phyloP scores from a whole-genome alignment of 345 rosid genomes.

The Anacardium occidentale region DNA sequence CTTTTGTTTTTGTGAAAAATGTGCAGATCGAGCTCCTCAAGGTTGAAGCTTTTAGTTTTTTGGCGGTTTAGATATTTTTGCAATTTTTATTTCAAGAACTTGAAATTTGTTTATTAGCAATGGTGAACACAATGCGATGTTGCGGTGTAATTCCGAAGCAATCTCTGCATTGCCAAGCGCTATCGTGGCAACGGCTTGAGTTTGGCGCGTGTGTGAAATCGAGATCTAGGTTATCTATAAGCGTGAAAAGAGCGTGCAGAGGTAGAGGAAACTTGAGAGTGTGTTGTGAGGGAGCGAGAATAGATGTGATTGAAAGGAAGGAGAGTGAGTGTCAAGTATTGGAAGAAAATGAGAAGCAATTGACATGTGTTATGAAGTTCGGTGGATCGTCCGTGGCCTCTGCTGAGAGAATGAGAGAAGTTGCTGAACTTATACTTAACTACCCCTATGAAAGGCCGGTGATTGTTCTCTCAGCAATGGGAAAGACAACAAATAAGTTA shows the following conservation, averaged over 20 bases:
- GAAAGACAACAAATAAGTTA: slow-evolving; percentile 91
- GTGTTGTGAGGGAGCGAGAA: slow-evolving; percentile 31
- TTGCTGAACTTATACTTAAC: slow-evolving; percentile 74
- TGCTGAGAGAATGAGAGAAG: slow-evolving; percentile 82
- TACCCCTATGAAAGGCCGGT: slow-evolving; percentile 81
- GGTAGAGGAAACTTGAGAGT: slow-evolving; percentile 29
- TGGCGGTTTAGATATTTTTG: neutral
- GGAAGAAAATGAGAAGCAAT: slow-evolving; percentile 37
- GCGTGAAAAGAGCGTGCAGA: slow-evolving; percentile 16
- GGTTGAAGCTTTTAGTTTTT: slow-evolving; percentile 4
- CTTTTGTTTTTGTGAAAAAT: neutral
- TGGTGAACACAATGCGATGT: slow-evolving; percentile 30
- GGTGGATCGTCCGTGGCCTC: slow-evolving; percentile 93
- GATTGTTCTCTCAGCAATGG: slow-evolving; percentile 95
- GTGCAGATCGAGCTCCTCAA: slow-evolving; percentile 20
- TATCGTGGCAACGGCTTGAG: slow-evolving; percentile 20
- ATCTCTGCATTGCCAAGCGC: slow-evolving; percentile 14
- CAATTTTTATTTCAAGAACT: neutral
- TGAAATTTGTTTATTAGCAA: neutral
- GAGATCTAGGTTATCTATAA: slow-evolving; percentile 9
- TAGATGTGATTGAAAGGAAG: slow-evolving; percentile 41
- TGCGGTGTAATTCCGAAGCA: slow-evolving; percentile 12
- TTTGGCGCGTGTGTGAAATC: slow-evolving; percentile 19
- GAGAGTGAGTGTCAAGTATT: slow-evolving; percentile 13
- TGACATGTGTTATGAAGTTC: slow-evolving; percentile 88